Base-by-base conservation (phyloP, 2,329 filamentous ascomycete species). In the Hypoxylon sp. region DNA sequence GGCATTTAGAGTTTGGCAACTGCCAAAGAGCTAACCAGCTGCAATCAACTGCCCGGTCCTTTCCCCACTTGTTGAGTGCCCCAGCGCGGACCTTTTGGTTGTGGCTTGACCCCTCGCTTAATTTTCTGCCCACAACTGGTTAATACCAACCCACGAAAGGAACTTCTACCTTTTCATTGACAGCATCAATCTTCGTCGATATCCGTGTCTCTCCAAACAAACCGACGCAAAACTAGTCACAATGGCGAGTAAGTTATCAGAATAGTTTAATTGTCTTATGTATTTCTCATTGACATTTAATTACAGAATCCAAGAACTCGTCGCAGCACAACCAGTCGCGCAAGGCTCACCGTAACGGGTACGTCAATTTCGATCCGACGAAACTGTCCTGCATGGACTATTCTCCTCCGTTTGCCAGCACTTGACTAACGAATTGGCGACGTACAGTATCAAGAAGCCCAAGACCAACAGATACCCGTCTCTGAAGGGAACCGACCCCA, bases 291-390 rank as follows among this genome's bases (percentile, higher is more conserved):
- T 82, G 58, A 81, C 72, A 59, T 60, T 52, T 63, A 34, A 41
- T 61, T 41, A 65, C 82, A 98, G 94, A 98, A 90, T 98, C 96
- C 80, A 98, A 98, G 94, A 98, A 98, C 91, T 97, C 93, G 87
- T 98, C 95, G 81, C 95, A 98, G 90, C 94, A 98, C 88, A 98
- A 98, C 87, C 92, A 96, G 91, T 90, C 89, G 84, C 92, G 92
- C 89, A 99, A 99, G 93, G 94, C 94, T 87, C 96, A 99, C 91
- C 91, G 92, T 83, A 99, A 99, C 89, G 96, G 96, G 95, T 98
- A 91, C 79, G 91, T 87, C 67, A 23, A 68, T 59, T 38, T 32
- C 25, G 21, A 38, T 43, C 19, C 61, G 55, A 49, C 23, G 19
- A 63, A 53, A 46, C 51, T 72, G 50, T 66, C 60, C 46, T 30